These are phyloP conservation scores for Lactarius akahatsu DNA, from an alignment of 768 basidiomycete genomes.

Conservation along the genomic window DNA sequence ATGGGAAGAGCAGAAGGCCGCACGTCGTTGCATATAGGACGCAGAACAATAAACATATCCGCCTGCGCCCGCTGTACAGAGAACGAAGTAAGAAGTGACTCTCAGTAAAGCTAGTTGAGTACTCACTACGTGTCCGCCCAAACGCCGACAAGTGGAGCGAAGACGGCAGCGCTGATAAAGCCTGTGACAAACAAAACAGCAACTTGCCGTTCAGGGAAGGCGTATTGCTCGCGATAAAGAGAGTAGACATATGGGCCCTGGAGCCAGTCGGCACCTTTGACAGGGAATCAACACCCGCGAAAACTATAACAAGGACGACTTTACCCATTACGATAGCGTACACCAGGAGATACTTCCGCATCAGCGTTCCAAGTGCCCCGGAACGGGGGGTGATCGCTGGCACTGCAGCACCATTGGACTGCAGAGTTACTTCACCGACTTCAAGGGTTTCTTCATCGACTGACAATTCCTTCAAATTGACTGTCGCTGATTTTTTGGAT, in stretches of 20 bases:
- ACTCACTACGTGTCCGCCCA: constrained; percentile 78
- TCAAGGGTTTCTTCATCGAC: constrained; percentile 22
- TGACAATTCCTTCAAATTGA: constrained; percentile 4
- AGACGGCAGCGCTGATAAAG: constrained; percentile 65
- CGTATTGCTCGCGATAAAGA: constrained; percentile 67
- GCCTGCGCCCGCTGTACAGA: constrained; percentile 57
- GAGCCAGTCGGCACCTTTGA: constrained; percentile 70
- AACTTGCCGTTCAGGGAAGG: constrained; percentile 59
- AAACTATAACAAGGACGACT: background rate
- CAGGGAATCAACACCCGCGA: constrained; percentile 5
- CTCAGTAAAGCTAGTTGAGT: background rate
- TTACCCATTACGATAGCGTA: constrained; percentile 27
- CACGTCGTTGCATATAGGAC: constrained; percentile 62
- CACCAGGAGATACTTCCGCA: constrained; percentile 29
- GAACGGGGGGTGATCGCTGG: constrained; percentile 9
- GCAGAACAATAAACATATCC: constrained; percentile 70
- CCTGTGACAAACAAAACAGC: constrained; percentile 77
- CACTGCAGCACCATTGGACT: constrained; percentile 6
- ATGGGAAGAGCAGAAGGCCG: constrained; percentile 54
- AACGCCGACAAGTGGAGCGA: constrained; percentile 68
- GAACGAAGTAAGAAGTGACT: background rate
- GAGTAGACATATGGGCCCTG: constrained; percentile 81
- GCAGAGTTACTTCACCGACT: constrained; percentile 14
- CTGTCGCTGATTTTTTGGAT: constrained; percentile 16
- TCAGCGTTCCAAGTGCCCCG: constrained; percentile 21